These are phyloP conservation scores for Beta corolliflora DNA, from an alignment of 179 eudicot species.

Conservation along the genomic window DNA sequence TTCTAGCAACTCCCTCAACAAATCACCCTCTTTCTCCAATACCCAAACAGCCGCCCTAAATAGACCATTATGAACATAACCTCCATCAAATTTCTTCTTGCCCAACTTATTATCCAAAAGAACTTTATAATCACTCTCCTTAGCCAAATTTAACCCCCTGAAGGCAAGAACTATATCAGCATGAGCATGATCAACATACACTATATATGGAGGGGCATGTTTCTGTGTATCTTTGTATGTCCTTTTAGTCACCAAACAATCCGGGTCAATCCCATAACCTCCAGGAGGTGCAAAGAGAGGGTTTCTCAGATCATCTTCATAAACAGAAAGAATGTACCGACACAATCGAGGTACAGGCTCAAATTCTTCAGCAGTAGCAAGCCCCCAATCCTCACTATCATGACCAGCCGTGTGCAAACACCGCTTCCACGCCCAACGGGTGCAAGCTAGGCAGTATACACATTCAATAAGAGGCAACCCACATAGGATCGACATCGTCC, in stretches of 20 bases:
- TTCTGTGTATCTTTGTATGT: slow-evolving; percentile 55
- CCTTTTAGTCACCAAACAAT: slow-evolving; percentile 37
- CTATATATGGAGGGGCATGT: slow-evolving; percentile 71
- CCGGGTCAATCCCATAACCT: slow-evolving; percentile 52
- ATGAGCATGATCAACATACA: slow-evolving; percentile 79
- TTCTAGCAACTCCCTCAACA: slow-evolving; percentile 57
- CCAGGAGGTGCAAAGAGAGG: slow-evolving; percentile 50
- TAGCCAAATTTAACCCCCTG: slow-evolving; percentile 80
- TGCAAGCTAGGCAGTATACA: slow-evolving; percentile 45
- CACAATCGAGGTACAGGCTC: slow-evolving; percentile 54
- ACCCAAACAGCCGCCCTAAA: slow-evolving; percentile 81
- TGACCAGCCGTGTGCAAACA: slow-evolving; percentile 46
- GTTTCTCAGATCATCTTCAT: slow-evolving; percentile 44
- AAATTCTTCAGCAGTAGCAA: slow-evolving; percentile 55
- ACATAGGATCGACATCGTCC: slow-evolving; percentile 46
- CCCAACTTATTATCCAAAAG: slow-evolving; percentile 87
- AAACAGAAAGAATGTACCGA: slow-evolving; percentile 55
- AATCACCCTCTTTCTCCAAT: slow-evolving; percentile 59
- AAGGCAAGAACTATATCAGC: slow-evolving; percentile 72
- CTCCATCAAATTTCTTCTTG: slow-evolving; percentile 74
- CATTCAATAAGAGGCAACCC: slow-evolving; percentile 53
- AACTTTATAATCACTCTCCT: slow-evolving; percentile 71
- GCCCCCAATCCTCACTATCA: slow-evolving; percentile 58
- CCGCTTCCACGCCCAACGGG: slow-evolving; percentile 59
- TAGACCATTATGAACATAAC: slow-evolving; percentile 91